Base-by-base conservation (phyloP, 768 basidiomycete genomes). In the Trametopsis cervina region DNA sequence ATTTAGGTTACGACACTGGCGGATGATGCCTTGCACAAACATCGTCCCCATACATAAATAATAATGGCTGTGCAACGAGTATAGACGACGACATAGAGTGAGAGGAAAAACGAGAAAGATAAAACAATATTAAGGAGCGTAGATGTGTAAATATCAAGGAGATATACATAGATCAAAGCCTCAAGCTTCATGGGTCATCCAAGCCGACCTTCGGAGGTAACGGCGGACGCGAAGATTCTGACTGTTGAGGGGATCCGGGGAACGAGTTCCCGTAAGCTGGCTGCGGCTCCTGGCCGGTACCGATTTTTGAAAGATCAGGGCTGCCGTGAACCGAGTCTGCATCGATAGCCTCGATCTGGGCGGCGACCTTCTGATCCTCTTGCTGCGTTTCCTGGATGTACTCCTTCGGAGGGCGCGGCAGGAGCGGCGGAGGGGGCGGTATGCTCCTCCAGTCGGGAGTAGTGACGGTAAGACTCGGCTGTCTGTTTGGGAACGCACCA, bases 371-470 rank as follows among this genome's bases (percentile, higher is more conserved):
- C 13, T 75, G 67, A 54, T 90, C 85, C 55, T 83, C 86, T 55
- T 83, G 82, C 51, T 77, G 81, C 15, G 88, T 90, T 66, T 90
- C 84, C 53, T 83, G 78, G 51, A 91, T 88, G 60, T 90, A 90
- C 46, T 85, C 82, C 4, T 62, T 78, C 7, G 88, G 89, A 1
- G 88, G 89, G 43, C 82, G 79, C 2, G 88, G 89, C 70, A 76
- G 68, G 52, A 90, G 66, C 6, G 88, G 86, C 1, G 87, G 86
- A 0, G 85, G 88, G 0, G 74, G 63, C 0, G 70, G 69, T 3
- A 67, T 45, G 23, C 10, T 22, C 41, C 51, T 36, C 45, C 47
- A 47, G 45, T 42, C 17, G 33, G 33, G 39, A 12, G 44, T 18
- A 46, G 58, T 51, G 0, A 40, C 33, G 15, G 46, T 46, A 6